Base-by-base conservation (phyloP, 768 basidiomycete species). In the Erythrobasidium yunnanense region DNA sequence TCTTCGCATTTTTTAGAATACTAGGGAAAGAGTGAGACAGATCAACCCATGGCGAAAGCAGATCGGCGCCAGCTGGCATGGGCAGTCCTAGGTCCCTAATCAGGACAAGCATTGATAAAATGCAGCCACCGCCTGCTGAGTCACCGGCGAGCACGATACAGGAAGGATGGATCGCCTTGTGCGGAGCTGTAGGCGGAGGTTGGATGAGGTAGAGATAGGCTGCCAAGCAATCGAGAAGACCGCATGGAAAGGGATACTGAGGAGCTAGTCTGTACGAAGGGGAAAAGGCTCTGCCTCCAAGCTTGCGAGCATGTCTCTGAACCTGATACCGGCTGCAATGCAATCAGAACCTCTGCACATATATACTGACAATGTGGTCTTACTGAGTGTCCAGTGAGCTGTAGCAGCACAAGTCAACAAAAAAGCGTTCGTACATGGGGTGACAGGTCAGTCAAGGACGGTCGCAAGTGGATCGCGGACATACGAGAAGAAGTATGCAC, bases 1-100 rank as follows among this genome's bases (percentile, higher is more conserved):
- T 90, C 2, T 82, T 80, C 1, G 88, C 90, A 74, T 97, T 96
- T 38, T 80, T 78, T 72, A 88, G 82, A 50, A 92, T 81, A 71
- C 87, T 90, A 0, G 90, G 88, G 76, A 97, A 96, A 0, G 88
- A 91, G 75, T 97, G 95, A 0, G 89, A 92, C n/a, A 97, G 77
- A 76, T 90, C 87, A 13, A 73, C 72, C 88, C 93, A 96, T 0
- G 95, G 95, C 27, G 88, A 91, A 69, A 96, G 86, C 42, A 96
- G 78, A 18, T 93, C 80, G 0, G 84, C 90, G 5, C 90, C 95
- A 1, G 90, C 88, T 2, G 92, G 93, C 49, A 82, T 69, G 4
- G 90, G 90, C 23, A 92, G 78, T 1, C 83, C 85, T 0, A 81
- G 77, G 75, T 99, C 95, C 17, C 95, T 86, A 51, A 99, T 82